Conservation (phyloP, 257 asterid species). For the Solanum phureja region DNA sequence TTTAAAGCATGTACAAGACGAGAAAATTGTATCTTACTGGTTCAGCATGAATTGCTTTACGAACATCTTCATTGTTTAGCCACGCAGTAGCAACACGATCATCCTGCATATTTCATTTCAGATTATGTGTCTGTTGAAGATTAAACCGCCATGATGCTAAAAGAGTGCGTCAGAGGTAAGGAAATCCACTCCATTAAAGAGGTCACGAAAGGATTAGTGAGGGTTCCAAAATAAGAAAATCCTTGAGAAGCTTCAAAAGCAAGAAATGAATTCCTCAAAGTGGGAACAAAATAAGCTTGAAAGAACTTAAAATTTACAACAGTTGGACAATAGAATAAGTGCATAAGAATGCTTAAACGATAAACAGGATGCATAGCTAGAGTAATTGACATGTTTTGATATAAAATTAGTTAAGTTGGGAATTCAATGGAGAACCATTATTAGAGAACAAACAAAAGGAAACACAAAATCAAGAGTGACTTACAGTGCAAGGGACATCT, state of each 20-base stretch:
- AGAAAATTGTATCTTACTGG: constrained; percentile 39
- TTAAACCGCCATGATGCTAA: neutral
- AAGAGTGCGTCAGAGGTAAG: neutral
- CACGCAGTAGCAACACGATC: constrained; percentile 79
- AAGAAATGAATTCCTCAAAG: neutral
- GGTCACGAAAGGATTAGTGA: neutral
- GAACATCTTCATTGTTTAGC: constrained; percentile 68
- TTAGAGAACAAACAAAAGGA: neutral
- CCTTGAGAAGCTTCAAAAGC: neutral
- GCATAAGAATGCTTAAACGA: neutral
- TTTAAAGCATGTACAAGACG: neutral
- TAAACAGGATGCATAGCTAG: neutral
- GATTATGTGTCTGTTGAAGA: neutral
- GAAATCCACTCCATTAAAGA: neutral
- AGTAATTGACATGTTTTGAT: neutral
- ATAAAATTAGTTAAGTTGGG: neutral
- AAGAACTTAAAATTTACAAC: neutral
- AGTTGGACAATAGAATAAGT: neutral
- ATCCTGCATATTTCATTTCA: constrained; percentile 31
- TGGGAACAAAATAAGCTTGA: neutral
- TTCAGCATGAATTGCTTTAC: constrained; percentile 86
- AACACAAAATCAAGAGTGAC: constrained; percentile 7
- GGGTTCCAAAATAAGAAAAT: neutral
- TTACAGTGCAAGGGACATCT: constrained; percentile 72
- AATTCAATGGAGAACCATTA: neutral